phyloP scores from a whole-genome alignment of 371 early-diverging fungal species.

The Mortierella sp. region DNA sequence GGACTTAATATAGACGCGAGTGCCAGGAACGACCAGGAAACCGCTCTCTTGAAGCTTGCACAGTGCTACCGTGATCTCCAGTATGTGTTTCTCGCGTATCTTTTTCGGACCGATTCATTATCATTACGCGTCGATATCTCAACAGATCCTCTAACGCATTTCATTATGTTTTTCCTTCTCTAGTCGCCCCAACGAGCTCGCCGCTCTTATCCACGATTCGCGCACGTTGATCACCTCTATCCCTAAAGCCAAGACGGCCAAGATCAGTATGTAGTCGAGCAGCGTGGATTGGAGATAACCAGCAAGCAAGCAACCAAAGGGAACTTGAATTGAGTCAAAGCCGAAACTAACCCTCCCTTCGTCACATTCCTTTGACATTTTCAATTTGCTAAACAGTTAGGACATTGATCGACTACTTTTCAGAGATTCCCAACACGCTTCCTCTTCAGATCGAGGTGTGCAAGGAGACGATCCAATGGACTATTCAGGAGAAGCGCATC shows the following conservation, averaged over 20 bases:
- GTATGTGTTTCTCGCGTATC: slow-evolving; percentile 50
- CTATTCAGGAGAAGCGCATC: slow-evolving; percentile 88
- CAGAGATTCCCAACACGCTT: slow-evolving; percentile 88
- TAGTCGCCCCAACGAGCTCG: slow-evolving; percentile 85
- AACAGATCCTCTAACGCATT: neutral
- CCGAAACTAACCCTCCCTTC: neutral
- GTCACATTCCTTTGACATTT: neutral
- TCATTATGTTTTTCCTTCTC: neutral
- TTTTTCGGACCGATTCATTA: neutral
- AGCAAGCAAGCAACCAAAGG: too few relatives aligned
- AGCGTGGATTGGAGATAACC: neutral
- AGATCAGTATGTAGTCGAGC: slow-evolving; percentile 76
- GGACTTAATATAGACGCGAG: slow-evolving; percentile 13
- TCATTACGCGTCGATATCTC: neutral
- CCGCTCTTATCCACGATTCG: slow-evolving; percentile 84
- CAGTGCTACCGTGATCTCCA: slow-evolving; percentile 74
- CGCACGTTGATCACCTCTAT: slow-evolving; percentile 84
- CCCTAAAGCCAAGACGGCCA: slow-evolving; percentile 97
- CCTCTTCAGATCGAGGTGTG: slow-evolving; percentile 93
- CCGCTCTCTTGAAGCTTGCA: slow-evolving; percentile 71
- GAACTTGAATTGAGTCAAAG: neutral
- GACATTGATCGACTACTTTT: slow-evolving; percentile 89
- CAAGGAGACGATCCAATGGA: slow-evolving; percentile 95
- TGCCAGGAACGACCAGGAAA: slow-evolving; percentile 67
- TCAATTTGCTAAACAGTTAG: slow-evolving; percentile 69